Conservation (phyloP, 345 rosid species). For the Punica granatum region DNA sequence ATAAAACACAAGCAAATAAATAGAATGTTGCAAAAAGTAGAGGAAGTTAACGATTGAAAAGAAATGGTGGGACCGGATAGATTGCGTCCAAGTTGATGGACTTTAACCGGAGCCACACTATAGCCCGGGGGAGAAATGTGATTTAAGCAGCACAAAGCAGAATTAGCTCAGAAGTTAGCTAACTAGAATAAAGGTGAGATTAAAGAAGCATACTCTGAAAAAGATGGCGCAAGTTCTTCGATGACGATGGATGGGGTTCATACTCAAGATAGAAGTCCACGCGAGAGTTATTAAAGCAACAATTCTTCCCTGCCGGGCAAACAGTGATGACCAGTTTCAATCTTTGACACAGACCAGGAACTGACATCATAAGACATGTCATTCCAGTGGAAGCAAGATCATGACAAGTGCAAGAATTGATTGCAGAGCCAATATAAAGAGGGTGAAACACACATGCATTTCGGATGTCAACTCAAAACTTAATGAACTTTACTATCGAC, state of each 20-base stretch:
- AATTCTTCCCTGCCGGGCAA: slow-evolving; percentile 56
- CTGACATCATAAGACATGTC: slow-evolving; percentile 3
- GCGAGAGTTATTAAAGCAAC: slow-evolving; percentile 68
- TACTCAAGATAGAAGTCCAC: slow-evolving; percentile 60
- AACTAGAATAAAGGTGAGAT: background rate
- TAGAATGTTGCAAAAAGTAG: too few species aligned
- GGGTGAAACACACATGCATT: background rate
- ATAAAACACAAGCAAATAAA: too few species aligned
- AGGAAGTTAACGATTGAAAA: too few species aligned
- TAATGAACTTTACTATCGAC: background rate
- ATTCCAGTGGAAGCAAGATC: background rate
- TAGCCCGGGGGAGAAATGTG: too few species aligned
- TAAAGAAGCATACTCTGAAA: slow-evolving; percentile 60
- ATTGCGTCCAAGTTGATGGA: too few species aligned
- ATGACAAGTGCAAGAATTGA: background rate
- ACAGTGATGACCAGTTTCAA: background rate
- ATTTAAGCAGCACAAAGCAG: background rate
- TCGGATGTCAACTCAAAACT: too few species aligned
- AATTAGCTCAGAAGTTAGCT: background rate
- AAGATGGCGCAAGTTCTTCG: slow-evolving; percentile 81
- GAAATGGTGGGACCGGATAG: too few species aligned
- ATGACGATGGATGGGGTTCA: slow-evolving; percentile 90
- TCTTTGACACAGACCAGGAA: slow-evolving; percentile 4
- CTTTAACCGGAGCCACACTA: too few species aligned
- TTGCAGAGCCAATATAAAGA: background rate